Evolutionary conservation across 345 rosid genomes (phyloP).

Genomic region (Sonneratia caseolaris): DNA sequence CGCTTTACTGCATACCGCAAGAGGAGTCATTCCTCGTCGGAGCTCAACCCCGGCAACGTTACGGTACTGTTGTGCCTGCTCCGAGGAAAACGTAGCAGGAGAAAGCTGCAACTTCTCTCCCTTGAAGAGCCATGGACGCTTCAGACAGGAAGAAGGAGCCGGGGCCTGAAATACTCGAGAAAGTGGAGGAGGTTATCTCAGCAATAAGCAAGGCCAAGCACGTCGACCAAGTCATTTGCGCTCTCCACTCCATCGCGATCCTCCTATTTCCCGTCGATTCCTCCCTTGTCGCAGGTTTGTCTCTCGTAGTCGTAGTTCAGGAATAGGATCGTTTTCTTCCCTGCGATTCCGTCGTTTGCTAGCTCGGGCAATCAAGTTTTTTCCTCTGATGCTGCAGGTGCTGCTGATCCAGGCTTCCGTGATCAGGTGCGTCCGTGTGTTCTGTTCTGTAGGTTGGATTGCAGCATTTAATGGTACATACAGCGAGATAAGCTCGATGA

Average conservation of each 20-base stretch:
- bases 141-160: slow-evolving; percentile 4
- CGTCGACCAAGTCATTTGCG: slow-evolving; percentile 59
- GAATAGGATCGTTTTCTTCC: not conserved
- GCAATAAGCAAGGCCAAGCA: slow-evolving; percentile 48
- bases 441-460: not conserved
- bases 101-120: not conserved
- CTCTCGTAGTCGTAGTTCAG: not conserved
- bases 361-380: not conserved
- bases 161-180: slow-evolving; percentile 33
- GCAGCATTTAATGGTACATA: not conserved
- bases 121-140: not conserved
- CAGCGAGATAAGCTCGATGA: not conserved
- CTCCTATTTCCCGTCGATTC: slow-evolving; percentile 67
- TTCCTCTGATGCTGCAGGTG: slow-evolving; percentile 25
- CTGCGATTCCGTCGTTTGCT: not conserved
- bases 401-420: slow-evolving; percentile 36
- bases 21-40: too few relatives aligned
- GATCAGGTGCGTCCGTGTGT: slow-evolving; percentile 37
- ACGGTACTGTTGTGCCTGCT: too few relatives aligned
- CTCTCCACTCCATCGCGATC: slow-evolving; percentile 67
- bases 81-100: not conserved
- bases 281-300: slow-evolving; percentile 44
- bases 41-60: too few relatives aligned
- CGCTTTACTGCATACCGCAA: too few relatives aligned
- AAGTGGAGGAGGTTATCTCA: slow-evolving; percentile 47